Percentiles rank a stretch among this genome's conserved stretches.
These are phyloP conservation scores for Albizia julibrissin DNA, from an alignment of 306 rosid genomes.

Conservation along the genomic window DNA sequence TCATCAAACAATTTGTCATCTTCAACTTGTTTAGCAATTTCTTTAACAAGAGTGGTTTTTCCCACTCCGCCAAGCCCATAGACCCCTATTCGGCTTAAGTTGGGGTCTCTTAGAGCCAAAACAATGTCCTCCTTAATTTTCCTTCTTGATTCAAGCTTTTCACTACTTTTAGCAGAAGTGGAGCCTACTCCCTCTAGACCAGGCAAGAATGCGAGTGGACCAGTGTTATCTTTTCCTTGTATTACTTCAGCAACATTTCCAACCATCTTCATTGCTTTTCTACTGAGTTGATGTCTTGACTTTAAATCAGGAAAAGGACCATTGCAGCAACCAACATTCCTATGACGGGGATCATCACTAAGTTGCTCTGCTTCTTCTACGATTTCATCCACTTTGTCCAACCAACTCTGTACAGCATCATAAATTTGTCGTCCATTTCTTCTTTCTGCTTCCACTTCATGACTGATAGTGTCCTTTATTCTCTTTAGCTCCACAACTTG, in stretches of 20 bases:
- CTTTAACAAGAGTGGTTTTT: not conserved
- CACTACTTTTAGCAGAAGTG: not conserved
- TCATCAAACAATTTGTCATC: not conserved
- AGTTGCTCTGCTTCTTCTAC: not conserved
- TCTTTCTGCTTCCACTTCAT: not conserved
- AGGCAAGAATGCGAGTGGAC: not conserved
- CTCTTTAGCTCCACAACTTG: not conserved
- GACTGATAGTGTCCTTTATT: not conserved
- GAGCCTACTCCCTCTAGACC: not conserved
- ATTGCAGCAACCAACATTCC: not conserved
- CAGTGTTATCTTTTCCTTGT: not conserved
- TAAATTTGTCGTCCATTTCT: not conserved
- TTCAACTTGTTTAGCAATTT: not conserved
- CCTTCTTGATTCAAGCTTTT: not conserved
- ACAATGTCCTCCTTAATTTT: not conserved
- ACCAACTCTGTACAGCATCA: not conserved
- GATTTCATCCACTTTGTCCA: not conserved
- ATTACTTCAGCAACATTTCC: not conserved
- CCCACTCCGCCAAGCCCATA: not conserved
- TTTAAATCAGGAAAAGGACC: slow-evolving; percentile 6
- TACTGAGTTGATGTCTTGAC: slow-evolving; percentile 7
- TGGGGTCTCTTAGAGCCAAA: not conserved
- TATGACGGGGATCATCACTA: not conserved
- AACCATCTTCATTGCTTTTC: not conserved
- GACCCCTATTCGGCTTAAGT: not conserved